Base-by-base conservation (phyloP, 345 rosid genomes). In the Euphorbia pulcherrima region DNA sequence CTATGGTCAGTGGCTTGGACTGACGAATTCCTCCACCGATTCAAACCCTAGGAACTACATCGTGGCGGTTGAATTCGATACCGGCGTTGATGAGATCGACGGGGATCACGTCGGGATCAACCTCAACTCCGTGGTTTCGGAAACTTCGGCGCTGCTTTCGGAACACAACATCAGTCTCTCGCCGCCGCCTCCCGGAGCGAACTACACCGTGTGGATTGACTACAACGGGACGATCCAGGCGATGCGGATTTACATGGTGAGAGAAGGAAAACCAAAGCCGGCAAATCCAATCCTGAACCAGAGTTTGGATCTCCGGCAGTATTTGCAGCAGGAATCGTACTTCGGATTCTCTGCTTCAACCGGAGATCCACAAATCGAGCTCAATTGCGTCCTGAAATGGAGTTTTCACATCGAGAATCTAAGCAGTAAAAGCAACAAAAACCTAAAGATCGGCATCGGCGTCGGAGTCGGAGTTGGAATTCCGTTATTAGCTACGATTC, bases 271-370 rank as follows among this genome's bases (percentile, higher is more conserved):
- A 12, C 4, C 21, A 0, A 53, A n/a, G 57, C 78, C 80, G 13
- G 5, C 20, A 20, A 50, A 26, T 13, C 69, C 77, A 2, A 47
- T 85, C 56, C 69, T 85, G 56, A 77, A 18, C 6, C 14, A 66
- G 21, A 51, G 14, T 44, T 79, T 82, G 2, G 60, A 80, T 64
- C 74, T 82, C 47, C 69, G 68, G 46, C 7, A 66, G 5, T 28
- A 62, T 52, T 64, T 82, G 66, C 73, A 64, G 10, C 74, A 77
- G 27, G 68, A 60, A 44, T 82, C 84, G 47, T 80, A 77, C 70
- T 77, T 85, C 10, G 86, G 86, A 12, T 85, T 85, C 40, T 18
- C 83, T 1, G 86, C 79, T n/a, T 82, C 82, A 8, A 82, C 84
- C 0, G 84, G 88, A 3, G 8, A n/a, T 20, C 78, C 78, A 2